A percentile compares a stretch with the other conserved stretches of the same genome.
phyloP scores from a whole-genome alignment of 2,329 filamentous ascomycete species.

The Thelonectria rubi region DNA sequence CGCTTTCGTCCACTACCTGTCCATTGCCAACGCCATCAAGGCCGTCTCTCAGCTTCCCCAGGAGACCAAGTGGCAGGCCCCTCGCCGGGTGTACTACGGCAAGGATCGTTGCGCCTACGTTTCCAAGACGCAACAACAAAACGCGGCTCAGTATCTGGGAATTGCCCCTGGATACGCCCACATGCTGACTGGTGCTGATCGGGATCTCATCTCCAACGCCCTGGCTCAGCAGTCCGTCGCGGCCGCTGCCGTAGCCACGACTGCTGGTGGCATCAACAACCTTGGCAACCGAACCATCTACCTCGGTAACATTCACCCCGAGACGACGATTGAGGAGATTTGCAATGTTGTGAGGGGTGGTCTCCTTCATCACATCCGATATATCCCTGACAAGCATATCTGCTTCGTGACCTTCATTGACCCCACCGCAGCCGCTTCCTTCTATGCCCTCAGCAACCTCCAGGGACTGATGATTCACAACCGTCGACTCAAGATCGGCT shows the following conservation, averaged over 20 bases:
- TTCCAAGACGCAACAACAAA: conserved; percentile 99
- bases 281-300: conserved; percentile 98
- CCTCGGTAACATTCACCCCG: conserved; percentile 96
- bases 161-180: conserved; percentile 97
- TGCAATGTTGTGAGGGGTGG: conserved; percentile 98
- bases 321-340: conserved; percentile 99
- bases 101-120: conserved; percentile 99
- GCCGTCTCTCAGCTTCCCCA: conserved; percentile 95
- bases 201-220: conserved; percentile 95
- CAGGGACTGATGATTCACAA: conserved; percentile 99
- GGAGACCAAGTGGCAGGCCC: conserved; percentile 95
- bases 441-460: conserved; percentile 96
- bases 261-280: conserved; percentile 96
- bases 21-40: conserved; percentile 98
- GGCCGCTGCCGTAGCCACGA: conserved; percentile 94
- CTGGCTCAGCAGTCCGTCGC: conserved; percentile 97
- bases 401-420: conserved; percentile 99
- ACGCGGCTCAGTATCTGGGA: conserved; percentile 95
- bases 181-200: conserved; percentile 93
- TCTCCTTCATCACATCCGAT: conserved; percentile 95
- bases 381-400: conserved; percentile 99
- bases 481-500: conserved; percentile 95
- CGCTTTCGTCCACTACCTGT: conserved; percentile 96
- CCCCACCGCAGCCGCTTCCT: conserved; percentile 94
- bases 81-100: conserved; percentile 96